Conservation (phyloP, 495 filamentous ascomycete species). For the Aspergillus cavernicola region DNA sequence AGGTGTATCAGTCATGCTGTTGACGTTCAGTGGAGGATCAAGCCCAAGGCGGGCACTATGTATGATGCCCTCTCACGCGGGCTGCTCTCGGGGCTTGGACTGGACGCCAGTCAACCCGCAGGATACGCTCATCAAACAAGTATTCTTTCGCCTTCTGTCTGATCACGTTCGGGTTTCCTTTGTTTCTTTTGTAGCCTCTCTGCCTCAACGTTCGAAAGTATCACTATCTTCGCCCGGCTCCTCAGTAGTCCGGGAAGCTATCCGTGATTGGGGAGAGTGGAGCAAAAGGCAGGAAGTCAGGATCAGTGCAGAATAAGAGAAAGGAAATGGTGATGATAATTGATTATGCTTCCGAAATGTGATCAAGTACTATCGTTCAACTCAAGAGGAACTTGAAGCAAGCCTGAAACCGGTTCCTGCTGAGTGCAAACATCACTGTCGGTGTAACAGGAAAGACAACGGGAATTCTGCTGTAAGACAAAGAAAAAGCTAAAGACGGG, state of each 20-base stretch:
- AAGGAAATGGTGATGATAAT: too few relatives aligned
- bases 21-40: constrained; percentile 18
- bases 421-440: constrained; percentile 11
- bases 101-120: not conserved
- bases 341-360: too few relatives aligned
- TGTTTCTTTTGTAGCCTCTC: not conserved
- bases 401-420: not conserved
- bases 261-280: constrained; percentile 16
- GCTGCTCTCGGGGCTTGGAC: constrained; percentile 10
- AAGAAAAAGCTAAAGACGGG: not conserved
- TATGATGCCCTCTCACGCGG: constrained; percentile 19
- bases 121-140: constrained; percentile 1
- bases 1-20: constrained; percentile 45
- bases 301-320: not conserved
- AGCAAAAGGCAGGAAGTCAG: constrained; percentile 2
- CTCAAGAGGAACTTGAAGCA: not conserved
- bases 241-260: constrained; percentile 1
- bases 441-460: not conserved
- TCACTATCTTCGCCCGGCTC: too few relatives aligned
- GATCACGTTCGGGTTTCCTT: not conserved
- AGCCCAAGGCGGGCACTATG: constrained; percentile 17
- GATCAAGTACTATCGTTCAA: not conserved
- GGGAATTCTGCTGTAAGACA: not conserved
- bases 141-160: not conserved
- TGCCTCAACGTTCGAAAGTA: too few relatives aligned